phyloP scores from a whole-genome alignment of 768 basidiomycete species.

The Russula ochroleuca region DNA sequence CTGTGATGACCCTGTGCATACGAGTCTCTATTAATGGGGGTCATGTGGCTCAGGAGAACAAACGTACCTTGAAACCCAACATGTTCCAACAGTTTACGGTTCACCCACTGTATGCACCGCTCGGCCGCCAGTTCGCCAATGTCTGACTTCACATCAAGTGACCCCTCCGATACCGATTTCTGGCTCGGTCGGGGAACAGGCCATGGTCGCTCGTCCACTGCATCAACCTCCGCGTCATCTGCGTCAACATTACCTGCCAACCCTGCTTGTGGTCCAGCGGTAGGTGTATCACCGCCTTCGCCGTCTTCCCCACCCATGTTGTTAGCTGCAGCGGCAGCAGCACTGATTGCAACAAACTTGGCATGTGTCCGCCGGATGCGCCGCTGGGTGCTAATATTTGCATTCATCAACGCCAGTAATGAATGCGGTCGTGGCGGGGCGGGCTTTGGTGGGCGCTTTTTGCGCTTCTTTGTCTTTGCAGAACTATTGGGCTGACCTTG shows the following conservation, averaged over 20 bases:
- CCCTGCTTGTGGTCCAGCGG: conserved; percentile 1
- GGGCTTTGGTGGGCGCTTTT: conserved; percentile 37
- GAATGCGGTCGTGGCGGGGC: conserved; percentile 33
- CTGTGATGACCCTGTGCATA: conserved; percentile 59
- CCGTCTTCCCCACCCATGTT: conserved; percentile 35
- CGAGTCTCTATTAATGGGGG: background rate
- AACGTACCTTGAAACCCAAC: conserved; percentile 82
- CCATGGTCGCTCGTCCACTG: conserved; percentile 65
- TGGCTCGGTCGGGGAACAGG: conserved; percentile 20
- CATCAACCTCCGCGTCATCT: conserved; percentile 44
- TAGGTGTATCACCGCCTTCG: conserved; percentile 17
- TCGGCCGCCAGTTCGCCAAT: conserved; percentile 56
- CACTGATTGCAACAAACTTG: conserved; percentile 58
- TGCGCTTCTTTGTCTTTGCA: conserved; percentile 30
- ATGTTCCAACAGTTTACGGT: conserved; percentile 79
- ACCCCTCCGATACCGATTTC: conserved; percentile 24
- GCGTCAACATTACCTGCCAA: conserved; percentile 25
- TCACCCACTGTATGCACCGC: conserved; percentile 69
- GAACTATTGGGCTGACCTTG: conserved; percentile 28
- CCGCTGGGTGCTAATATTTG: conserved; percentile 70
- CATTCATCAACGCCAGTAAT: conserved; percentile 66
- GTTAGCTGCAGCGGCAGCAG: conserved; percentile 34
- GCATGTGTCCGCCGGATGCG: conserved; percentile 68
- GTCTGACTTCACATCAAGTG: conserved; percentile 38
- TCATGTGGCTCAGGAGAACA: background rate